phyloP scores from a whole-genome alignment of 163 green algal species.

The Chlamydomonas reinhardtii region DNA sequence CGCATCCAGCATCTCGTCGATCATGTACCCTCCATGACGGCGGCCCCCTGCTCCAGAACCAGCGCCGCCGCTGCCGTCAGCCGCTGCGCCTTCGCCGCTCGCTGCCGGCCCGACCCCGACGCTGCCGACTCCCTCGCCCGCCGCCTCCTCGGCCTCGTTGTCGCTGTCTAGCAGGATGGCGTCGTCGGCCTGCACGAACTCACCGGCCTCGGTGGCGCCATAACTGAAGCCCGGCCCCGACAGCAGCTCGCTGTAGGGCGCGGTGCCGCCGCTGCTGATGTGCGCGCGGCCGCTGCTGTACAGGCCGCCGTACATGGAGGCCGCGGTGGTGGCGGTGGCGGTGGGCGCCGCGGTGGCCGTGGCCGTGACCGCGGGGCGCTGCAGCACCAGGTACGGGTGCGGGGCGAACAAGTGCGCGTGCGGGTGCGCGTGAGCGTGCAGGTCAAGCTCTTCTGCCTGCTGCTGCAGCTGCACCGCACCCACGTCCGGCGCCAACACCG shows the following conservation, averaged over 20 bases:
- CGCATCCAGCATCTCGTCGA: too few species aligned
- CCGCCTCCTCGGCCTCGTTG: not conserved
- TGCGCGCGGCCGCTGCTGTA: too few species aligned
- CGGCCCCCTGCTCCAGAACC: too few species aligned
- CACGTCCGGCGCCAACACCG: too few species aligned
- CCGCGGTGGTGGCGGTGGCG: not conserved
- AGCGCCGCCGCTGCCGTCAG: not conserved
- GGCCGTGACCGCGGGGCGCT: too few species aligned
- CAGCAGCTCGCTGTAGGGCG: slow-evolving; percentile 21
- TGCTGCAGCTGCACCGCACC: too few species aligned
- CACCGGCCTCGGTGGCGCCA: not conserved
- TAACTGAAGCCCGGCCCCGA: slow-evolving; percentile 12
- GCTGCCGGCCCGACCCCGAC: too few species aligned
- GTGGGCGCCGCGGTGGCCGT: not conserved
- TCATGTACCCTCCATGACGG: too few species aligned
- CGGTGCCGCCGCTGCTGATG: not conserved
- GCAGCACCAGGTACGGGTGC: not conserved
- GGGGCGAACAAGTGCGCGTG: too few species aligned
- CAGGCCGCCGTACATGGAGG: not conserved
- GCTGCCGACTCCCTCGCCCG: too few species aligned
- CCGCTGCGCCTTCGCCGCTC: not conserved
- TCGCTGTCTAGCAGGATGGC: not conserved
- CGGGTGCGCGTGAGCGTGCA: not conserved
- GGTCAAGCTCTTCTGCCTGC: not conserved
- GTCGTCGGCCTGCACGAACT: not conserved